Percentiles rank a stretch among this genome's conserved stretches.
Conservation (phyloP, 306 rosid genomes). For the barrel medic (Medicago truncatula) region MtrunA17r5.0-ANR NC_053047.1:35211001-35211500, state of each 20-base stretch:
- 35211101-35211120: neutral
- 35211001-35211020: neutral
- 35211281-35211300: neutral
- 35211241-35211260: too few species aligned
- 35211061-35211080: neutral
- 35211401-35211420: too few species aligned
- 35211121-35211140: neutral
- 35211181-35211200: neutral
- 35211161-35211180: neutral
- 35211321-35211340: too few species aligned
- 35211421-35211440: too few species aligned
- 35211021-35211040: slow-evolving; percentile 33
- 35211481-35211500: too few species aligned
- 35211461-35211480: too few species aligned
- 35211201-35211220: neutral
- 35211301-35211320: too few species aligned
- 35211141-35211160: neutral
- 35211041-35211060: neutral
- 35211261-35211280: too few species aligned
- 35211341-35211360: too few species aligned
- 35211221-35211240: neutral
- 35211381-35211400: too few species aligned
- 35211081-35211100: neutral
- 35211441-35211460: too few species aligned
- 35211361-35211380: too few species aligned